Conservation (phyloP, 1,284 basidiomycete species). For the Malassezia slooffiae region DNA sequence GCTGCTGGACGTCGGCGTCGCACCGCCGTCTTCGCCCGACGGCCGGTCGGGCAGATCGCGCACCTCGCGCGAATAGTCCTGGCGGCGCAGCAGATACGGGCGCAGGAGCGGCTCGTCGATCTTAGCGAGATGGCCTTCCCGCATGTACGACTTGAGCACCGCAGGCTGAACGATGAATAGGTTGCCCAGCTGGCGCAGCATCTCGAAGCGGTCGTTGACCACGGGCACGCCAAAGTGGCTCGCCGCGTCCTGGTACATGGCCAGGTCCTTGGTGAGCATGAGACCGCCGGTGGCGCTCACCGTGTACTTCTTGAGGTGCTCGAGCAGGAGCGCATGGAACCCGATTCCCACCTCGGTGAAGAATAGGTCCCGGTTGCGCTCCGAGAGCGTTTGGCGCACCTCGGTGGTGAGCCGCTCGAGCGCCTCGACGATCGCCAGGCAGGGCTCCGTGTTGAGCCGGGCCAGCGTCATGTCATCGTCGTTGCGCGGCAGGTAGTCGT, state of each 20-base stretch:
- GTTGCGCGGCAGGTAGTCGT: constrained; percentile 85
- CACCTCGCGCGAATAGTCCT: constrained; percentile 56
- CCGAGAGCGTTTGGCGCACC: not conserved
- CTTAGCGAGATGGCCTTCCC: constrained; percentile 53
- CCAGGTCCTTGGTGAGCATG: constrained; percentile 98
- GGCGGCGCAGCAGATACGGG: constrained; percentile 80
- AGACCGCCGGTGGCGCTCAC: constrained; percentile 92
- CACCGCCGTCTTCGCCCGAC: constrained; percentile 7
- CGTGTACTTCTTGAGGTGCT: constrained; percentile 89
- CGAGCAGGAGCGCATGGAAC: constrained; percentile 84
- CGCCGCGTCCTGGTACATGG: constrained; percentile 87
- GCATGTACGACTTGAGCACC: constrained; percentile 44
- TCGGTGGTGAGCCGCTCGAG: constrained; percentile 66
- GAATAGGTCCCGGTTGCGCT: constrained; percentile 74
- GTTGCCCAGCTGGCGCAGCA: constrained; percentile 93
- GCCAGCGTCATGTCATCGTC: constrained; percentile 83
- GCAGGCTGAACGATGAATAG: constrained; percentile 55
- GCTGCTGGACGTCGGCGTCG: constrained; percentile 1
- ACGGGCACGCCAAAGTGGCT: constrained; percentile 67
- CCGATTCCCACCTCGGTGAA: constrained; percentile 84
- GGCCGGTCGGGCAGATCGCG: constrained; percentile 26
- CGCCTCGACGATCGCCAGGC: constrained; percentile 72
- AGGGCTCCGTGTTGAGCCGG: constrained; percentile 88
- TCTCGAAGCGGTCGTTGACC: constrained; percentile 90
- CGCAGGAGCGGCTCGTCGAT: constrained; percentile 77